Evolutionary conservation across 2,329 filamentous ascomycete species (phyloP).

Genomic region (Microcera coccophila): DNA sequence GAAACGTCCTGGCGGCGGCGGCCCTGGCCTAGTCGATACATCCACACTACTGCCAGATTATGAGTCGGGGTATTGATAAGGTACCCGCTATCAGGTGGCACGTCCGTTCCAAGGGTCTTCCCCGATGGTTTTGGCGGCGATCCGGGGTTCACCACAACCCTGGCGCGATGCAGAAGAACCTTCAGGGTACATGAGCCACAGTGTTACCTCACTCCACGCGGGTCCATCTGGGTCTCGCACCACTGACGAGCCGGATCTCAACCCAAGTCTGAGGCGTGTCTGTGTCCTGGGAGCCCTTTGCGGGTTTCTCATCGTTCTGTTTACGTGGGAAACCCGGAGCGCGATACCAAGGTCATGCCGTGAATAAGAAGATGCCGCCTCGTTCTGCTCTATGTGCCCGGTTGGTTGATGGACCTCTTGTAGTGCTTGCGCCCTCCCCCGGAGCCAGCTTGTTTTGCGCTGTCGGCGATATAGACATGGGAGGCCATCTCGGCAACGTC

Average conservation of each 20-base stretch:
- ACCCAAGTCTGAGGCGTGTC: slow-evolving; percentile 34
- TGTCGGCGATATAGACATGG: not conserved
- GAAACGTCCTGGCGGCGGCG: slow-evolving; percentile 38
- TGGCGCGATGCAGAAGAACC: slow-evolving; percentile 21
- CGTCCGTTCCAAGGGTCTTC: not conserved
- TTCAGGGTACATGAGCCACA: slow-evolving; percentile 31
- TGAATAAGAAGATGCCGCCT: not conserved
- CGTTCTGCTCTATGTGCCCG: not conserved
- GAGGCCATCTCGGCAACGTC: not conserved
- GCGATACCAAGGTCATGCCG: not conserved
- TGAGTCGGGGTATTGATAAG: slow-evolving; percentile 17
- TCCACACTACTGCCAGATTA: slow-evolving; percentile 33
- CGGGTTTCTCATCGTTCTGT: not conserved
- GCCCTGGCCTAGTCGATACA: slow-evolving; percentile 34
- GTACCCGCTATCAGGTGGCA: slow-evolving; percentile 21
- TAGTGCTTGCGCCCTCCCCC: no score
- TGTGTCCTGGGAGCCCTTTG: not conserved
- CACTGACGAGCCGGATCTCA: slow-evolving; percentile 38
- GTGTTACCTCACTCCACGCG: slow-evolving; percentile 35
- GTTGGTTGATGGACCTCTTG: not conserved
- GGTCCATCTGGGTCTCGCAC: slow-evolving; percentile 38
- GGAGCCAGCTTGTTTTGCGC: not conserved
- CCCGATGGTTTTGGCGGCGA: not conserved
- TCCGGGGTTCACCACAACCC: slow-evolving; percentile 9
- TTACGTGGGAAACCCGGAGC: no score